These are phyloP conservation scores for Leptographium radiaticola DNA, from an alignment of 2,329 filamentous ascomycete species.

Conservation along the genomic window DNA sequence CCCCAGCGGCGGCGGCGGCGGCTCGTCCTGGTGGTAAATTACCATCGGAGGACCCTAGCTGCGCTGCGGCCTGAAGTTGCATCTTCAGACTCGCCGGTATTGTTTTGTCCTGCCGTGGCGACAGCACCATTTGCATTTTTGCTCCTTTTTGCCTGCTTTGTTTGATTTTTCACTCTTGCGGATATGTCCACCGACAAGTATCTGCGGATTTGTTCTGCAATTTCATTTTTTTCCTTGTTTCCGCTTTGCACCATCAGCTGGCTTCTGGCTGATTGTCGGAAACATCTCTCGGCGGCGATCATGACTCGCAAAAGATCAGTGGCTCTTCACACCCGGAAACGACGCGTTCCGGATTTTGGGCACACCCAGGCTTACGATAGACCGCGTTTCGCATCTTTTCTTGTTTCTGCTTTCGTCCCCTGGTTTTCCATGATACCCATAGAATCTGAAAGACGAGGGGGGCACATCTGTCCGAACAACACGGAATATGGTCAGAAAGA, in stretches of 20 bases:
- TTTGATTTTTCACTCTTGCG: conserved; percentile 5
- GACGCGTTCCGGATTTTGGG: conserved; percentile 22
- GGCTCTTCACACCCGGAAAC: conserved; percentile 16
- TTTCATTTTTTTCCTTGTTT: conserved; percentile 9
- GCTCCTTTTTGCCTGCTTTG: conserved; percentile 6
- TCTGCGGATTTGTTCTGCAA: conserved; percentile 7
- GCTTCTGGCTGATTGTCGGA: conserved; percentile 13
- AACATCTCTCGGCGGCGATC: conserved; percentile 21
- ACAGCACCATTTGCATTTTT: conserved; percentile 6
- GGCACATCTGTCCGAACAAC: conserved; percentile 12
- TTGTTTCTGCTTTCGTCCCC: conserved; percentile 20
- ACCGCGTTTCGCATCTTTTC: conserved; percentile 18
- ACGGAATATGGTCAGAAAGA: conserved; percentile 8
- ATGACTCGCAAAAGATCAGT: conserved; percentile 19
- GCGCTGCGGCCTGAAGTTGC: not conserved
- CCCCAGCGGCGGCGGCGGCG: conserved; percentile 48
- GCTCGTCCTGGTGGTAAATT: conserved; percentile 55
- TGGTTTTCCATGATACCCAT: conserved; percentile 26
- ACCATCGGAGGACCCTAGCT: not conserved
- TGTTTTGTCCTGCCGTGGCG: not conserved
- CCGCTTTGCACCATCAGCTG: conserved; percentile 11
- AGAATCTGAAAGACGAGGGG: conserved; percentile 20
- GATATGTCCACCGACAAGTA: conserved; percentile 4
- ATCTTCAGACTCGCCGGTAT: not conserved
- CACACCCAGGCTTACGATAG: conserved; percentile 23